Evolutionary conservation across 129 eudicot genomes (phyloP).

Genomic region (Saposhnikovia divaricata): DNA sequence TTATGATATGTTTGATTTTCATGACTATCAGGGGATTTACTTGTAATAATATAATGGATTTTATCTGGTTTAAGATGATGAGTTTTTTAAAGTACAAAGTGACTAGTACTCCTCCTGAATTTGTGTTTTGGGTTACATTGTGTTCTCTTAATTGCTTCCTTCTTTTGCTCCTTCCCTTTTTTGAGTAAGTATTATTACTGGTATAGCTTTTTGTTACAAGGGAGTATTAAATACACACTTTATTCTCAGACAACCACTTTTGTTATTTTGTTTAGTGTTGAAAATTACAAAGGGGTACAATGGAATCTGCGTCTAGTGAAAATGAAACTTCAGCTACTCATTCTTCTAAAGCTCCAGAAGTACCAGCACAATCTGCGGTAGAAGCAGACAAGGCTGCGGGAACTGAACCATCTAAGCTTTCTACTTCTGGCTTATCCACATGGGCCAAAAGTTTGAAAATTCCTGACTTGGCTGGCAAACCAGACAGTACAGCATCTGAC

Average conservation of each 20-base stretch:
- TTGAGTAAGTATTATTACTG: background rate
- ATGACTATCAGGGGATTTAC: background rate
- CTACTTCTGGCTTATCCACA: slow-evolving; percentile 63
- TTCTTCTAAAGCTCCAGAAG: slow-evolving; percentile 25
- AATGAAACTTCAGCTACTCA: slow-evolving; percentile 31
- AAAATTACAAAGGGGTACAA: slow-evolving; percentile 24
- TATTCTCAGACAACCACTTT: background rate
- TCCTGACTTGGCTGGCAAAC: slow-evolving; percentile 49
- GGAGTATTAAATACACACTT: background rate
- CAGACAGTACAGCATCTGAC: slow-evolving; percentile 48
- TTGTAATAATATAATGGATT: background rate
- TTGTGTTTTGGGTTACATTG: background rate
- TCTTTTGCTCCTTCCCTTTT: background rate
- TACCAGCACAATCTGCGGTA: slow-evolving; percentile 25
- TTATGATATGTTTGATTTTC: background rate
- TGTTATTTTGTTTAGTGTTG: slow-evolving; percentile 7
- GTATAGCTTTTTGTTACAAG: background rate
- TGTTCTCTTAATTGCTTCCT: background rate
- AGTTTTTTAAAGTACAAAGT: background rate
- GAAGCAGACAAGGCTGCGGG: slow-evolving; percentile 29
- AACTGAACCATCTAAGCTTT: slow-evolving; percentile 41
- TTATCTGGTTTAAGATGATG: background rate
- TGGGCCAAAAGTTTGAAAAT: slow-evolving; percentile 81
- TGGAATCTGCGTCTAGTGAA: slow-evolving; percentile 48
- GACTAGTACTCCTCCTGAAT: background rate